Evolutionary conservation across 2,329 filamentous ascomycete genomes (phyloP).

Genomic region (Tolypocladium guangdongense): DNA sequence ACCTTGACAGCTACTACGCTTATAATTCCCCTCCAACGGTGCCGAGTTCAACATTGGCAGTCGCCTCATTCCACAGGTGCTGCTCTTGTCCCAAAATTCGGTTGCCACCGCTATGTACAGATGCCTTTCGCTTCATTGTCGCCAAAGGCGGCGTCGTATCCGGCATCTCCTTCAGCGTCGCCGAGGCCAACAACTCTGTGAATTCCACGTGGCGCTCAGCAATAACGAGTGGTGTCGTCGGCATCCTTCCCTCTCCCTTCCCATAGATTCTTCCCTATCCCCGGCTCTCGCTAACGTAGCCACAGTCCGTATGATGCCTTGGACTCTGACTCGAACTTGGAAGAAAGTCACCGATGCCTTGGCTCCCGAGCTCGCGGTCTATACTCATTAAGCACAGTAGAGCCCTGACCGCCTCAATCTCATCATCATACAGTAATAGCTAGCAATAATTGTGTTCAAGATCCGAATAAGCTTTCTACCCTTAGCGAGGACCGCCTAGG

Average conservation of each 20-base stretch:
- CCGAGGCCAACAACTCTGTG: not conserved
- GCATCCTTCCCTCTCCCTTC: not conserved
- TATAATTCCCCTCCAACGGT: constrained; percentile 9
- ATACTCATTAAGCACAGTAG: too few relatives aligned
- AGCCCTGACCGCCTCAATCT: too few relatives aligned
- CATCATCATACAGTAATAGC: too few relatives aligned
- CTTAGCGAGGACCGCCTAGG: too few relatives aligned
- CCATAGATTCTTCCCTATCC: not conserved
- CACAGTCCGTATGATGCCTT: not conserved
- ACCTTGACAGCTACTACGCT: not conserved
- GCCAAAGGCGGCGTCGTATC: not conserved
- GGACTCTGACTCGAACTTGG: not conserved
- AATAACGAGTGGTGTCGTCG: not conserved
- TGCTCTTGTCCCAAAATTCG: constrained; percentile 8
- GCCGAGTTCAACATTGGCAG: constrained; percentile 26
- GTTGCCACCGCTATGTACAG: not conserved
- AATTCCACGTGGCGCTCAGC: not conserved
- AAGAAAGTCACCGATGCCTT: not conserved
- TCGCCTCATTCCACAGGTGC: constrained; percentile 27
- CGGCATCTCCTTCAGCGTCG: not conserved
- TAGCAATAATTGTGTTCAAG: too few relatives aligned
- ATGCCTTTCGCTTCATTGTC: not conserved
- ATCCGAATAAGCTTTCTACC: too few relatives aligned
- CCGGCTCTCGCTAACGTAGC: not conserved
- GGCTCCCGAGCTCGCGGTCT: not conserved